These are phyloP conservation scores for Scutellaria galericulata DNA, from an alignment of 257 asterid genomes.

Conservation along the genomic window DNA sequence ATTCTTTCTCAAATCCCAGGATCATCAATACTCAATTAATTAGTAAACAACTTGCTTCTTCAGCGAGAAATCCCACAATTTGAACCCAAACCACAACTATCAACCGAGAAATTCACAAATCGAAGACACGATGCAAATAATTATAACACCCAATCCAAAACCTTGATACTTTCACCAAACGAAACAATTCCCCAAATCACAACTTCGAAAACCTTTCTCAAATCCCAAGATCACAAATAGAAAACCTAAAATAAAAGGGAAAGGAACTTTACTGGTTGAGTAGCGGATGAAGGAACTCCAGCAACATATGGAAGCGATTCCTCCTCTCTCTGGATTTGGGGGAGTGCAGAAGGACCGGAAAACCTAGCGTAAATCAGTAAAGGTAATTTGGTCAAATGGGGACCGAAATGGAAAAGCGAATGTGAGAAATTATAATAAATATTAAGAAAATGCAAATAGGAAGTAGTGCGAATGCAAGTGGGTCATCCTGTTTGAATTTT, in stretches of 20 bases:
- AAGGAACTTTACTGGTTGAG: constrained; percentile 27
- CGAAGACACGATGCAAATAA: neutral
- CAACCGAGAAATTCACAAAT: neutral
- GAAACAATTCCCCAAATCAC: neutral
- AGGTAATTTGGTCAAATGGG: constrained; percentile 9
- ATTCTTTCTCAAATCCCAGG: constrained; percentile 13
- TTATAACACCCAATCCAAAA: neutral
- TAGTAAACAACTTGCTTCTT: neutral
- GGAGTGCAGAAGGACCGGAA: constrained; percentile 6
- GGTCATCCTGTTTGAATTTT: no score
- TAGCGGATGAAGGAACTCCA: constrained; percentile 18
- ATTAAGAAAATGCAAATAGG: no score
- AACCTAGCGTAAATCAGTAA: constrained; percentile 16
- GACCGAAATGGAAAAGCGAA: neutral
- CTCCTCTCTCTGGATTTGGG: neutral
- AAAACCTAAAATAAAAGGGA: constrained; percentile 11
- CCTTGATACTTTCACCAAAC: constrained; percentile 4
- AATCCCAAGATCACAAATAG: neutral
- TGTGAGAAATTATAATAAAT: constrained; percentile 9
- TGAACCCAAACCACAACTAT: neutral
- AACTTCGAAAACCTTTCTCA: neutral
- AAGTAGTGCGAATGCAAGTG: no score
- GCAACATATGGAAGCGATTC: neutral
- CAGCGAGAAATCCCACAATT: neutral
- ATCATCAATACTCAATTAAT: neutral